phyloP scores from a whole-genome alignment of 2,329 filamentous ascomycete genomes.

The Simplicillium sp. region DNA sequence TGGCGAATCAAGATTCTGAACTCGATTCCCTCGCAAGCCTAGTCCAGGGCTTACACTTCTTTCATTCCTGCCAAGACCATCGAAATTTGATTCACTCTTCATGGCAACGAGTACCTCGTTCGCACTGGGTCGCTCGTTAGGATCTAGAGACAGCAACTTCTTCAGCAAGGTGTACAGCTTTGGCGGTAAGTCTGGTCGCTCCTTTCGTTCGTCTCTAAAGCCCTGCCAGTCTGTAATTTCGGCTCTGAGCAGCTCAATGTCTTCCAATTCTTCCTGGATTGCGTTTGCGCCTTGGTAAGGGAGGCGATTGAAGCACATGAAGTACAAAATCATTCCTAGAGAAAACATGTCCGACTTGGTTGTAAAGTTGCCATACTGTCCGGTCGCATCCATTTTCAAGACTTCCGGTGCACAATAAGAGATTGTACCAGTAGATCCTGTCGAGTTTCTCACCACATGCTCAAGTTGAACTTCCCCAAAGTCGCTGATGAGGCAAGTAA shows the following conservation, averaged over 20 bases:
- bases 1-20: conserved; percentile 48
- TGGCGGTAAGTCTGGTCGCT: conserved; percentile 73
- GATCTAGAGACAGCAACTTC: conserved; percentile 68
- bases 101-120: conserved; percentile 76
- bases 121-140: conserved; percentile 69
- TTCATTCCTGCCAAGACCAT: conserved; percentile 27
- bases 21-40: conserved; percentile 32
- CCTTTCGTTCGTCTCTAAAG: conserved; percentile 66
- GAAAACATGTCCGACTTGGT: conserved; percentile 98
- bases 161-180: conserved; percentile 81
- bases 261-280: conserved; percentile 84
- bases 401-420: conserved; percentile 98
- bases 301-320: conserved; percentile 87
- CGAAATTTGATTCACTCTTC: conserved; percentile 51
- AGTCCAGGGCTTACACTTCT: conserved; percentile 23
- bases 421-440: conserved; percentile 89
- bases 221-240: conserved; percentile 86
- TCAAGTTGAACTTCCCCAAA: conserved; percentile 94
- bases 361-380: conserved; percentile 83
- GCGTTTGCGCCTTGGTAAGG: conserved; percentile 80
- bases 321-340: conserved; percentile 95
- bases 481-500: conserved; percentile 85
- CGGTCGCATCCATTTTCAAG: conserved; percentile 56
- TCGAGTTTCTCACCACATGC: conserved; percentile 73
- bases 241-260: conserved; percentile 71